These are phyloP conservation scores for Fusarium sterilihyphosum DNA, from an alignment of 2,329 filamentous ascomycete genomes.

Conservation along the genomic window DNA sequence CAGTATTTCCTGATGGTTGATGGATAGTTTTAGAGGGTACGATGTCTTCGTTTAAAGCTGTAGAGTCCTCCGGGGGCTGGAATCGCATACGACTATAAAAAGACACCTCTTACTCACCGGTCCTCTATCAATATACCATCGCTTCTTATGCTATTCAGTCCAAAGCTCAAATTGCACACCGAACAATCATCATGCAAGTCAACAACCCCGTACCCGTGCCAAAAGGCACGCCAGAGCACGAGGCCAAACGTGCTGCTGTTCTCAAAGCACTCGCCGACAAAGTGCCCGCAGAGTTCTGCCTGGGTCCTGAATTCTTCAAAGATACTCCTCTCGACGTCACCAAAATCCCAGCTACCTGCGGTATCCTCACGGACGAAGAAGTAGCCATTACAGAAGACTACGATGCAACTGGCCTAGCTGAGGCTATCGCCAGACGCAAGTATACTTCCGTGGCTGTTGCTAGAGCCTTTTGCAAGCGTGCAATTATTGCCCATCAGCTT, in stretches of 20 bases:
- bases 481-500: neutral
- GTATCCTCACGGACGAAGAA: neutral
- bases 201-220: neutral
- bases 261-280: neutral
- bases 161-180: neutral
- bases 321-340: neutral
- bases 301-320: neutral
- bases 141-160: neutral
- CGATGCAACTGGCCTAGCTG: neutral
- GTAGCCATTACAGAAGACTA: neutral
- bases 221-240: neutral
- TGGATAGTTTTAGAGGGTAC: neutral
- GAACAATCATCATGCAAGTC: neutral
- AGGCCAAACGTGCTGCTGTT: neutral
- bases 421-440: neutral
- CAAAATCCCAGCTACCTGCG: neutral
- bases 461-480: neutral
- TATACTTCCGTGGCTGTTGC: neutral
- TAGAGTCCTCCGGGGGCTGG: neutral
- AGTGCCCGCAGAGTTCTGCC: neutral
- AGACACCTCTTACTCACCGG: fast-evolving
- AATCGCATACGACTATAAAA: neutral
- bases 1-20: neutral
- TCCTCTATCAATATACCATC: neutral
- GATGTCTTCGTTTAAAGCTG: neutral